Conservation (phyloP, 2,329 filamentous ascomycete species). For the Camptophora hylomeconis region DNA sequence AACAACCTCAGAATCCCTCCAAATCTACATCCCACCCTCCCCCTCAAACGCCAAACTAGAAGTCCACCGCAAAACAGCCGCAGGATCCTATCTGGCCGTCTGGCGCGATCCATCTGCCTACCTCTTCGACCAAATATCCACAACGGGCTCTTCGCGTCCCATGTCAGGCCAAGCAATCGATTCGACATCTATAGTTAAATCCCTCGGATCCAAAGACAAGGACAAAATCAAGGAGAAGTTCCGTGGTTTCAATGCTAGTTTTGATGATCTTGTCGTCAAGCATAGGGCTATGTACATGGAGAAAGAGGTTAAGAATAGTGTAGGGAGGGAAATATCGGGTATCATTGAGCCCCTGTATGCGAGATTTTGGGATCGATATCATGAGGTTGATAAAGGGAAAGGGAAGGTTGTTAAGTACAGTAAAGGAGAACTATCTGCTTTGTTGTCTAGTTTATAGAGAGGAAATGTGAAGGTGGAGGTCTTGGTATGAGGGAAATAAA, state of each 20-base stretch:
- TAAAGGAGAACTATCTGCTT: slow-evolving; percentile 62
- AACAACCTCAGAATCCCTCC: slow-evolving; percentile 59
- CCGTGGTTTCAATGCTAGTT: slow-evolving; percentile 73
- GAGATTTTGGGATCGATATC: slow-evolving; percentile 92
- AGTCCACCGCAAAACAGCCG: slow-evolving; percentile 76
- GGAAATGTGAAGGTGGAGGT: not conserved
- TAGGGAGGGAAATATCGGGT: slow-evolving; percentile 73
- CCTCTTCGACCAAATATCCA: slow-evolving; percentile 85
- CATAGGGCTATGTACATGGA: slow-evolving; percentile 86
- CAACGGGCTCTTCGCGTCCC: slow-evolving; percentile 52
- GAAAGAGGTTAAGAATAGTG: slow-evolving; percentile 66
- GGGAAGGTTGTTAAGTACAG: slow-evolving; percentile 98
- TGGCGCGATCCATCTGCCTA: slow-evolving; percentile 80
- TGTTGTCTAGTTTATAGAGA: slow-evolving; percentile 34
- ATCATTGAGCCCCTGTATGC: slow-evolving; percentile 91
- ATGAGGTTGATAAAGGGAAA: slow-evolving; percentile 94
- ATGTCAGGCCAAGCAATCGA: slow-evolving; percentile 55
- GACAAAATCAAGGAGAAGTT: slow-evolving; percentile 97
- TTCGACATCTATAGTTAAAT: slow-evolving; percentile 72
- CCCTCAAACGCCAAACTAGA: slow-evolving; percentile 57
- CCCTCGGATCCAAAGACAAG: slow-evolving; percentile 76
- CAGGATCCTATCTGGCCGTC: slow-evolving; percentile 65
- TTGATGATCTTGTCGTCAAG: slow-evolving; percentile 73
- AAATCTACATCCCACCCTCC: slow-evolving; percentile 50
- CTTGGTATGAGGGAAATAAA: no score